Conservation (phyloP, 345 rosid species). For the Gossypium bickii region DNA sequence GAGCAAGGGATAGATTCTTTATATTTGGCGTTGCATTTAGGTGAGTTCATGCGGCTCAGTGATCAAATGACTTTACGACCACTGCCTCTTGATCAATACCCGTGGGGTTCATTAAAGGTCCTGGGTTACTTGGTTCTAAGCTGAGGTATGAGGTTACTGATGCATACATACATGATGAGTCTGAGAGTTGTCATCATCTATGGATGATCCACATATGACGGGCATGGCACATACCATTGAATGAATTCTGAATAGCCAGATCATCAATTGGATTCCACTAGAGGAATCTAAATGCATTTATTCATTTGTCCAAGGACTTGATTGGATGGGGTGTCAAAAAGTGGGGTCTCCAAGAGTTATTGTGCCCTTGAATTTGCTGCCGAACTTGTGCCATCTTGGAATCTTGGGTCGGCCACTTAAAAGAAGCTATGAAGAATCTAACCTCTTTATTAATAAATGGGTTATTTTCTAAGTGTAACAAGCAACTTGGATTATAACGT, state of each 20-base stretch:
- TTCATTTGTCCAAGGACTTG: background rate
- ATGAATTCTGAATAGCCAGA: background rate
- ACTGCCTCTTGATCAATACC: background rate
- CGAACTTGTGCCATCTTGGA: too few species aligned
- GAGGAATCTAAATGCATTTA: background rate
- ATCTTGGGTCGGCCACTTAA: background rate
- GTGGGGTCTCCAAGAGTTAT: background rate
- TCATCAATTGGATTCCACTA: background rate
- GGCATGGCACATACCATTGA: background rate
- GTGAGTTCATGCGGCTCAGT: constrained; percentile 11
- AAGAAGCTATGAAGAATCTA: background rate
- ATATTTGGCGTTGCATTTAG: constrained; percentile 18
- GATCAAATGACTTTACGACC: constrained; percentile 5
- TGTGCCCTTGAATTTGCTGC: background rate
- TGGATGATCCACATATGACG: background rate
- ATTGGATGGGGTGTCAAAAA: background rate
- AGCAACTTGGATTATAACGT: too few species aligned
- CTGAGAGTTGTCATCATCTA: constrained; percentile 5
- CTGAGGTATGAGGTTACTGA: constrained; percentile 28
- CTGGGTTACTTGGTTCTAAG: background rate
- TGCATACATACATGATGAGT: background rate
- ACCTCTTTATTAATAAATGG: background rate
- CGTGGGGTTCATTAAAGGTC: background rate
- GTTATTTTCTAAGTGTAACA: too few species aligned
- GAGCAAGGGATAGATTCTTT: constrained; percentile 7